Percentiles rank a stretch among this genome's conserved stretches.
These are phyloP conservation scores for Magnolia kwangsiensis DNA, from an alignment of 164 flowering plant species.

Conservation along the genomic window DNA sequence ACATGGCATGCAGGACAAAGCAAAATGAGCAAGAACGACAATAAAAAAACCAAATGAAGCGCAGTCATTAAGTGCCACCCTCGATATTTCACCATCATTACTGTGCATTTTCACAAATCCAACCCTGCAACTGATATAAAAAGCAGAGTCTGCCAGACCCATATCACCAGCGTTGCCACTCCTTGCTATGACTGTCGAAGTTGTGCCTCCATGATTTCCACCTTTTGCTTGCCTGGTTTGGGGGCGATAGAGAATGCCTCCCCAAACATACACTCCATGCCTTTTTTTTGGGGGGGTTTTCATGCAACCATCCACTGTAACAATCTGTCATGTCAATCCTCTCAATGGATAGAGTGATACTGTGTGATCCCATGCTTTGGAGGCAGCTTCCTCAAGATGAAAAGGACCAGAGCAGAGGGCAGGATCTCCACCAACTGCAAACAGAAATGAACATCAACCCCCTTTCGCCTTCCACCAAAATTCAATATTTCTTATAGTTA, in stretches of 20 bases:
- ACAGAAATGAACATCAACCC: slow-evolving; percentile 1
- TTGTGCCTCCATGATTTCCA: background rate
- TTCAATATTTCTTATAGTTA: background rate
- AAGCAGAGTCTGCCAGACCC: background rate
- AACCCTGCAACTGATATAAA: background rate
- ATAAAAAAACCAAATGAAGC: background rate
- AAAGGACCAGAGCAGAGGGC: slow-evolving; percentile 81
- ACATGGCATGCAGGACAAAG: background rate
- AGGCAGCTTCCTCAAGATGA: slow-evolving; percentile 88
- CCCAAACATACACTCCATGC: background rate
- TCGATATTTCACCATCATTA: background rate
- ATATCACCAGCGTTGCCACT: background rate
- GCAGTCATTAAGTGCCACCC: background rate
- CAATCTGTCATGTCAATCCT: background rate
- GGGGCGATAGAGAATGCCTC: background rate
- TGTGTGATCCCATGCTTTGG: slow-evolving; percentile 84
- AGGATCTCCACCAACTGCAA: slow-evolving; percentile 78
- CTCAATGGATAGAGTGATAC: slow-evolving; percentile 75
- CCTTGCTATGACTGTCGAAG: background rate
- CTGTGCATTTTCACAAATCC: background rate
- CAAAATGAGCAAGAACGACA: background rate
- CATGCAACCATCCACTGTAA: background rate
- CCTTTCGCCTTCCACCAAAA: background rate
- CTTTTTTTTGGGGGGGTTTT: background rate
- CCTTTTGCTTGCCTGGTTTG: background rate